Evolutionary conservation across 202 grass and related monocot species (phyloP).

Genomic region (Saccharum hybrid): DNA sequence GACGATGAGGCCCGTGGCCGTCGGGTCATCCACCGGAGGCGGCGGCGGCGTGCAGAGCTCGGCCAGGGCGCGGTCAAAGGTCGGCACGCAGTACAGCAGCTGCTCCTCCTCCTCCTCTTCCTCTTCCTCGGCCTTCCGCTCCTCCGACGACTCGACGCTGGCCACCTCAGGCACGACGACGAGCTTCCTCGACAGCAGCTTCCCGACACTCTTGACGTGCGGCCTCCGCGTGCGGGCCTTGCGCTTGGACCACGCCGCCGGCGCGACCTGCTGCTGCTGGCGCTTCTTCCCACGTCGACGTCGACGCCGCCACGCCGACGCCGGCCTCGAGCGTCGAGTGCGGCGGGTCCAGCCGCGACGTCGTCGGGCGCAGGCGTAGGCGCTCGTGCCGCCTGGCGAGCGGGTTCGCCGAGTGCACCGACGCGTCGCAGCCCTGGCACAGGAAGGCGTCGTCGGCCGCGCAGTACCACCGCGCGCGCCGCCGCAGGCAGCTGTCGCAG

Average conservation of each 20-base stretch:
- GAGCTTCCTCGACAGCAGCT: conserved; percentile 47
- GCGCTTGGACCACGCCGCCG: conserved; percentile 72
- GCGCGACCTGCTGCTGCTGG: conserved; percentile 44
- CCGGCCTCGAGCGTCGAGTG: neutral
- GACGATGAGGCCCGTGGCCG: neutral
- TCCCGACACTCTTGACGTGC: conserved; percentile 42
- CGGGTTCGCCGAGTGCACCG: conserved; percentile 88
- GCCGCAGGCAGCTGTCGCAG: conserved; percentile 73
- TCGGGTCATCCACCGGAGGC: conserved; percentile 46
- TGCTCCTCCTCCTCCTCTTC: conserved; percentile 45
- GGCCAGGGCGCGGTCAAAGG: conserved; percentile 59
- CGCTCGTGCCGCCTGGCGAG: conserved; percentile 81
- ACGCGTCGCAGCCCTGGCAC: conserved; percentile 82
- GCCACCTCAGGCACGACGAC: conserved; percentile 61
- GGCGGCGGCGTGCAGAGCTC: conserved; percentile 70
- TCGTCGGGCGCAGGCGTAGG: conserved; percentile 54
- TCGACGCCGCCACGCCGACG: too few species aligned
- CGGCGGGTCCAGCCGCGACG: neutral
- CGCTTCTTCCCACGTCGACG: conserved; percentile 22
- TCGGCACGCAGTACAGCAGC: conserved; percentile 71
- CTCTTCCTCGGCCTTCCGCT: conserved; percentile 50
- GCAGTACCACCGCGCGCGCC: conserved; percentile 89
- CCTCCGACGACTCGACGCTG: conserved; percentile 51
- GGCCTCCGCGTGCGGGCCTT: conserved; percentile 76
- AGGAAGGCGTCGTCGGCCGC: conserved; percentile 89